These are phyloP conservation scores for Suhomyces ambrosiae DNA, from an alignment of 1,139 yeast genomes.

Conservation along the genomic window DNA sequence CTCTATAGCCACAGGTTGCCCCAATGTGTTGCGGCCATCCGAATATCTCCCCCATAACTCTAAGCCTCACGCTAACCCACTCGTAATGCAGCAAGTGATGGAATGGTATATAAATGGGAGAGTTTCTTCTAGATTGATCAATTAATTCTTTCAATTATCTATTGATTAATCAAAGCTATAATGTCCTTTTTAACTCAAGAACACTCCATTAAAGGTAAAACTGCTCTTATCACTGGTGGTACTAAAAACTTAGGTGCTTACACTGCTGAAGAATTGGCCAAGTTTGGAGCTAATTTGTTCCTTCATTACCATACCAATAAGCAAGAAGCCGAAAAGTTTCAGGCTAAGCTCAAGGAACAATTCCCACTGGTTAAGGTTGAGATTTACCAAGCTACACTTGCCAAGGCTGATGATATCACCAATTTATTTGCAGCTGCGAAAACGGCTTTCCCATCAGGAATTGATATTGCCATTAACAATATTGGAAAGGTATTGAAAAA, in stretches of 20 bases:
- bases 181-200: slow-evolving; percentile 3
- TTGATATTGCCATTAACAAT: slow-evolving; percentile 66
- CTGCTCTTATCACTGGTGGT: slow-evolving; percentile 65
- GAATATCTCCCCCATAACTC: too few species aligned
- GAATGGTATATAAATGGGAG: too few species aligned
- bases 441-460: slow-evolving; percentile 45
- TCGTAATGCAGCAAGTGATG: too few species aligned
- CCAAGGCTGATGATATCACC: slow-evolving; percentile 43
- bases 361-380: slow-evolving; percentile 42
- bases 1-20: too few species aligned
- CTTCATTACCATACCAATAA: slow-evolving; percentile 56
- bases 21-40: too few species aligned
- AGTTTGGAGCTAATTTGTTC: slow-evolving; percentile 55
- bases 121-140: too few species aligned
- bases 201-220: slow-evolving; percentile 38
- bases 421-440: slow-evolving; percentile 50
- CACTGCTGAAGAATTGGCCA: slow-evolving; percentile 60
- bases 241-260: slow-evolving; percentile 64
- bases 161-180: too few species aligned
- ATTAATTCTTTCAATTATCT: too few species aligned
- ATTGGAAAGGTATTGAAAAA: slow-evolving; percentile 70
- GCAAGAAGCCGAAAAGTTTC: slow-evolving; percentile 40
- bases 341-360: slow-evolving; percentile 34
- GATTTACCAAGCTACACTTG: slow-evolving; percentile 48
- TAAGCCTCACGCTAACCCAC: too few species aligned